Evolutionary conservation across 2,329 filamentous ascomycete genomes (phyloP).

Genomic region (Aureobasidium sp.): DNA sequence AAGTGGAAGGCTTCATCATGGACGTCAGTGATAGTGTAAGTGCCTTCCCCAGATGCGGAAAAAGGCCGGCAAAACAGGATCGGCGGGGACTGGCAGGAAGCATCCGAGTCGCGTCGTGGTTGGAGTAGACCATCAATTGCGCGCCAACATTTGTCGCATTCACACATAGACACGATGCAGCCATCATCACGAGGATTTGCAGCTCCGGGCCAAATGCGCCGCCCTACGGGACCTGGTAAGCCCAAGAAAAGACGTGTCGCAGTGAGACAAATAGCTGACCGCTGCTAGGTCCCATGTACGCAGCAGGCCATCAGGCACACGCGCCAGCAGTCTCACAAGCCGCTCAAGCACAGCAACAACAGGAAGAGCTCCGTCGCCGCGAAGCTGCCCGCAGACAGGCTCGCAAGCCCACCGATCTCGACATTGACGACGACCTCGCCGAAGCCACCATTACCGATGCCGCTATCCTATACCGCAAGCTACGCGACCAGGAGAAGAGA

Average conservation of each 20-base stretch:
- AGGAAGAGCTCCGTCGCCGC: conserved; percentile 37
- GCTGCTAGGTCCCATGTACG: conserved; percentile 35
- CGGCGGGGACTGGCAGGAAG: conserved; percentile 3
- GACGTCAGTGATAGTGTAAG: not conserved
- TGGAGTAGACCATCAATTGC: not conserved
- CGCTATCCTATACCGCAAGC: conserved; percentile 70
- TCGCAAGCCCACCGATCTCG: conserved; percentile 89
- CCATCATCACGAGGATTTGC: conserved; percentile 11
- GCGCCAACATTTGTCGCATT: not conserved
- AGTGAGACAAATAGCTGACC: not conserved
- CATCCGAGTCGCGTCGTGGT: conserved; percentile 12
- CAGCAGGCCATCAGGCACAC: conserved; percentile 42
- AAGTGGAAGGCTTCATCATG: not conserved
- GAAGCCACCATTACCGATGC: conserved; percentile 78
- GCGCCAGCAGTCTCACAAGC: conserved; percentile 39
- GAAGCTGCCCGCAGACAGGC: conserved; percentile 73
- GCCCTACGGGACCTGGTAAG: not conserved
- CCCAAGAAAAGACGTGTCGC: not conserved
- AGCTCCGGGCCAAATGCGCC: conserved; percentile 4
- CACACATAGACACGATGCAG: not conserved
- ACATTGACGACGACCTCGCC: conserved; percentile 74
- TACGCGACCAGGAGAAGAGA: conserved; percentile 80
- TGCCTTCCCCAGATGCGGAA: not conserved
- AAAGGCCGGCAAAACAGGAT: not conserved
- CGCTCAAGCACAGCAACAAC: conserved; percentile 41